These are phyloP conservation scores for Dunaliella sp. DNA, from an alignment of 139 green algal species.

Conservation along the genomic window DNA sequence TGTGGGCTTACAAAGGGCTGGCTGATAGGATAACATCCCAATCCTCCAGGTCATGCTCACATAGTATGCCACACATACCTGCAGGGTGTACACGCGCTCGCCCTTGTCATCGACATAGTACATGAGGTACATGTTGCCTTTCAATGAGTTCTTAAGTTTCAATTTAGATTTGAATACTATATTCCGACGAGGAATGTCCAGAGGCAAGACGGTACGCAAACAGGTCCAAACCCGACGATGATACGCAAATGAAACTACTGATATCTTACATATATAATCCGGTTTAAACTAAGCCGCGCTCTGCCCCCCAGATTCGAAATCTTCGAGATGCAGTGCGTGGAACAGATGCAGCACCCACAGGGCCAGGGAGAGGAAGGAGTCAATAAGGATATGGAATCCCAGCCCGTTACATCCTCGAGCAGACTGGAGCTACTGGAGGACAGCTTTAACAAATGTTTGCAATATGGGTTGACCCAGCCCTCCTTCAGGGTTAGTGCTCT, in stretches of 20 bases:
- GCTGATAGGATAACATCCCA: too few species aligned
- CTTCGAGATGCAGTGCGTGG: too few species aligned
- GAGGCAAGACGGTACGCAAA: background rate
- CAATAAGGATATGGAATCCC: too few species aligned
- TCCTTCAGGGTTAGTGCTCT: background rate
- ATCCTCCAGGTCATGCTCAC: background rate
- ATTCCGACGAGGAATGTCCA: background rate
- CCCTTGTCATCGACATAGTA: constrained; percentile 88
- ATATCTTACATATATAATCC: background rate
- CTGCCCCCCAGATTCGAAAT: background rate
- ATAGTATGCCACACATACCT: constrained; percentile 55
- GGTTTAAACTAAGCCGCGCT: background rate
- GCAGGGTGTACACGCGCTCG: constrained; percentile 90
- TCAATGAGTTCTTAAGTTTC: background rate
- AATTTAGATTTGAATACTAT: background rate
- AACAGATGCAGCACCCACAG: too few species aligned
- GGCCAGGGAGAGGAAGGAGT: too few species aligned
- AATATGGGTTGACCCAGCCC: constrained; percentile 11
- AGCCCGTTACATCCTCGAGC: too few species aligned
- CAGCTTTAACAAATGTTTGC: constrained; percentile 12
- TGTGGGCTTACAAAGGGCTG: too few species aligned
- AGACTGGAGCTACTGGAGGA: constrained; percentile 8
- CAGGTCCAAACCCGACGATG: background rate
- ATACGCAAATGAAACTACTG: background rate
- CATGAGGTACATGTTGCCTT: constrained; percentile 96